Evolutionary conservation across 139 green algal species (phyloP).

Genomic region (Pleodorina starrii): DNA sequence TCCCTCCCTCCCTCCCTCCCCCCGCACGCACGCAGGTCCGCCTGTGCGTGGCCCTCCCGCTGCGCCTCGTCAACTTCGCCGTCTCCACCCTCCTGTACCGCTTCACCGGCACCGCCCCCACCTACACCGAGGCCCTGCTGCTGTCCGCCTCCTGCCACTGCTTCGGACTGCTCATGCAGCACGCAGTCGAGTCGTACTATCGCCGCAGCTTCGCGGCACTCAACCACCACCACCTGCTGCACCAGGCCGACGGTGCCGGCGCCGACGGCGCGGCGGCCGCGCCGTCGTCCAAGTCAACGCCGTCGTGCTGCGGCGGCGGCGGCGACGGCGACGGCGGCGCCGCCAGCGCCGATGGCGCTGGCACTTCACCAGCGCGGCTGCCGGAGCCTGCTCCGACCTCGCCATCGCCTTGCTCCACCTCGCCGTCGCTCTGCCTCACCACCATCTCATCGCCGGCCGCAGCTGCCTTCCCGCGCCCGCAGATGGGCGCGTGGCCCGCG

Average conservation of each 20-base stretch:
- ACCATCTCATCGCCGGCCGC: too few species aligned
- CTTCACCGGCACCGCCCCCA: neutral
- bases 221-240: too few species aligned
- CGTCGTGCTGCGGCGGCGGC: too few species aligned
- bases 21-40: constrained; percentile 35
- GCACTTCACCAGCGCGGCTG: too few species aligned
- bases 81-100: constrained; percentile 21
- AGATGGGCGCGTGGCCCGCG: too few species aligned
- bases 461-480: too few species aligned
- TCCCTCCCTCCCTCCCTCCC: too few species aligned
- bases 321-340: too few species aligned
- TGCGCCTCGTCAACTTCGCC: constrained; percentile 29
- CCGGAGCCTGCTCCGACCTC: too few species aligned
- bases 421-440: too few species aligned
- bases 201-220: constrained; percentile 19
- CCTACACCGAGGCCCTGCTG: constrained; percentile 3
- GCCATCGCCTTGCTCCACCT: too few species aligned
- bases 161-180: constrained; percentile 40
- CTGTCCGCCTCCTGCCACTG: constrained; percentile 42
- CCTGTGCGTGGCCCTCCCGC: neutral
- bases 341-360: neutral
- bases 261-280: neutral
- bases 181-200: constrained; percentile 43
- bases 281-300: too few species aligned
- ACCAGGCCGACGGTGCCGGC: neutral